Evolutionary conservation across 805 yeast species (phyloP), one percentile per base, ranked within the genome.

Genomic region (Suhomyces kilbournensis): DNA sequence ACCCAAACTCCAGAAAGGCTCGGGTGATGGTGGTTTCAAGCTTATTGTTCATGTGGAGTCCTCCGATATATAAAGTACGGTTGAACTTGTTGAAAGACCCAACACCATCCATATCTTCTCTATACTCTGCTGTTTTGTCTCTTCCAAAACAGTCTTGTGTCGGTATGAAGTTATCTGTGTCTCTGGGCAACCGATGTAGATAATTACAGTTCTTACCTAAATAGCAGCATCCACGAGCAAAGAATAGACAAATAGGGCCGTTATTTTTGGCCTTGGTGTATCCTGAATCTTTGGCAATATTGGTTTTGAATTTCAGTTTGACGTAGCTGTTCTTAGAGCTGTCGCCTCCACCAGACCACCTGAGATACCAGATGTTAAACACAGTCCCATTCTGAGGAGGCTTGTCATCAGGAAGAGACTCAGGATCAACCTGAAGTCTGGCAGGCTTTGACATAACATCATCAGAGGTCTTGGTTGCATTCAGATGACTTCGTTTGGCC

Each of bases 61-160:
- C 82, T 10, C 96, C 94, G 2, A 93, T 80, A 63, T 86, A 92
- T 1, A 93, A 66, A 0, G 97, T 90, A 49, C 84, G 70, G 64
- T 91, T 92, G n/a, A 75, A 74, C 35, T 75, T 71, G 58, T 80
- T 76, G 64, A 93, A 84, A 22, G 90, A 84, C 0, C 98, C 99
- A 3, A 91, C 86, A 32, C 99, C 99, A 26, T 87, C 83, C 97
- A 91, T 91, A 68, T 93, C 98, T 58, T 93, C 97, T 58, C 91
- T 73, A 61, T 89, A 90, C 46, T 83, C 87, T 1, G 87, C 76
- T 56, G 86, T 86, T 66, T 88, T 90, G 62, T 89, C 96, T 53
- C 99, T 74, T 1, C 97, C 98, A 75, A 93, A 93, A 62, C 97
- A 92, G 69, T 93, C 99, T 23, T 82, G 76, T 0, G 90, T 82